Base-by-base conservation (phyloP, 2,329 filamentous ascomycete species). In the Rhexocercosporidium sp. region DNA sequence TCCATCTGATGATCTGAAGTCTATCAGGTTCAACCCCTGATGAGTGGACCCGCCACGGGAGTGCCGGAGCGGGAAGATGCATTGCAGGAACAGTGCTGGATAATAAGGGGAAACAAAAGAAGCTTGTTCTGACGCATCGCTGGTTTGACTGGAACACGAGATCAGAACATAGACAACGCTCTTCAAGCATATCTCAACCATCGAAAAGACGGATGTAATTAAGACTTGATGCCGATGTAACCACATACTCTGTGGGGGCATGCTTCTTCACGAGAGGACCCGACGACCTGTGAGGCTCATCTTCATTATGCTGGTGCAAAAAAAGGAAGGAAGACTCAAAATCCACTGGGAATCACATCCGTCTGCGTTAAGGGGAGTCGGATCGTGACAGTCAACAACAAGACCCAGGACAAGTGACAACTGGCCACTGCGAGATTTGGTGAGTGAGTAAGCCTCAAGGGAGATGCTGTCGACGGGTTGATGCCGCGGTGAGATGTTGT, bases 71-170 rank as follows among this genome's bases (percentile, higher is more conserved):
- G 54, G 54, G 20, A 16, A 39, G 54, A 57, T 57, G 31, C 31
- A 22, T 12, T 39, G 34, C 53, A 37, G 29, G 37, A 56, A 22
- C 4, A 22, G 18, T 8, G 18, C 11, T 22, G n/a, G 44, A 11
- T 41, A 49, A 27, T 46, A 20, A 51, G 47, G 61, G 66, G 49
- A 44, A 64, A 59, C 41, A 66, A 64, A 62, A 63, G 63, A 68
- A 68, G 44, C 66, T 68, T 68, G 66, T 63, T 64, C 62, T 44
- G 60, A 66, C 66, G 60, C 61, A 39, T 47, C 2, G 29, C 29
- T 31, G 29, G 29, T 31, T 31, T 31, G 29, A 31, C 29, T 31
- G 29, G 4, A 31, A 31, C 29, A 4, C 4, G 9, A 31, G 29
- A 31, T 31, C 4, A 31, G 29, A 9, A 31, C 29, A 31, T 5